Base-by-base conservation (phyloP, 495 filamentous ascomycete genomes). In the Aspergillus nidulans region DNA sequence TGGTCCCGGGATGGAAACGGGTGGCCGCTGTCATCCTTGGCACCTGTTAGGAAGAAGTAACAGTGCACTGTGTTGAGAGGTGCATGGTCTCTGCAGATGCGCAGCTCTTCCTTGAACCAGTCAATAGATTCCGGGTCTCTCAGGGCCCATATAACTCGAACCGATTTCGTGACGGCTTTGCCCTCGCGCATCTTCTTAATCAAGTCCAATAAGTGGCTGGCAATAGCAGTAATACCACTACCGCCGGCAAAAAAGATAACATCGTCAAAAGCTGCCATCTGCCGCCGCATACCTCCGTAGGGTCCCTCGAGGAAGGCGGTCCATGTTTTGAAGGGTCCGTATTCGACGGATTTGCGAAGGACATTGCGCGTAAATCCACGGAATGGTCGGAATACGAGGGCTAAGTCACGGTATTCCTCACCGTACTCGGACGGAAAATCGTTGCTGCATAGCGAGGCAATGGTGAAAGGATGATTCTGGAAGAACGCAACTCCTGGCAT, bases 31-130 rank as follows among this genome's bases (percentile, higher is more conserved):
- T 16, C 25, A 19, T 56, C 45, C 26, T 62, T 56, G 13, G 57
- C 45, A 5, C 63, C 73, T 0, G 92, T 97, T 49, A 97, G 87
- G 72, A 88, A 97, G 76, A 97, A 96, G 68, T 95, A 90, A 75
- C 91, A 96, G 24, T 87, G 86, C 7, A 97, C 88, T 23, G 85
- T 83, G 69, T 91, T 87, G 42, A 89, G 81, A 23, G 91, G 89
- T 49, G 92, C 88, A 59, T 81, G 84, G 65, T 96, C 87, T 56
- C 90, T 78, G 72, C 92, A 94, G 61, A 96, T 91, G 44, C 90
- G 79, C 40, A 97, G 77, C 67, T 96, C 94, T 73, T 97, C 92
- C 65, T 89, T 88, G 79, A 97, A 97, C 92, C 92, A 97, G 67
- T 95, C 91, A 81, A 97, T 91, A 7, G 89, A 90, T 70, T 96